Evolutionary conservation across 129 eudicot genomes (phyloP).

Genomic region (Flaveria sonorensis): DNA sequence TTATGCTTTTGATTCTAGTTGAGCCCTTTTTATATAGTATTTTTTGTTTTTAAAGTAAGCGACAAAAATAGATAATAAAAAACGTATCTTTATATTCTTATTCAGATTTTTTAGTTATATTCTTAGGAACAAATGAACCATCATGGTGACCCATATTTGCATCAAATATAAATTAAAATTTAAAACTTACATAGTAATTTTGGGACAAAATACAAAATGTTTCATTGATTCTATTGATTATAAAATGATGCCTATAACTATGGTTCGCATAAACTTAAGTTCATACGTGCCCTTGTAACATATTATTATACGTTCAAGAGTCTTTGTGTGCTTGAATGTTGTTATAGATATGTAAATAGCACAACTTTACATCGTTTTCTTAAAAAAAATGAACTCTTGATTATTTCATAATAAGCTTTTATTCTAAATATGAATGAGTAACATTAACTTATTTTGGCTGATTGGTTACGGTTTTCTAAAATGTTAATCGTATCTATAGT

Average conservation of each 20-base stretch:
- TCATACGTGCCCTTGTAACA: no score
- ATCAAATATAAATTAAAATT: background rate
- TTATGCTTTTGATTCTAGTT: conserved; percentile 28
- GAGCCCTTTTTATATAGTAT: background rate
- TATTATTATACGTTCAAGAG: no score
- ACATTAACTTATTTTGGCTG: background rate
- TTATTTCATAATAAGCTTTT: background rate
- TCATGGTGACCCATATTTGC: conserved; percentile 2
- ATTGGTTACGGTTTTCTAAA: background rate
- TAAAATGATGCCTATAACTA: background rate
- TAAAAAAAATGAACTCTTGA: no score
- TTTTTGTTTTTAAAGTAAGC: background rate
- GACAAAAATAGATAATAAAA: background rate
- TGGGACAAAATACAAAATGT: background rate
- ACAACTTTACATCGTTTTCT: no score
- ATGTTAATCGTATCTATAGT: background rate
- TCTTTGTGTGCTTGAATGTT: no score
- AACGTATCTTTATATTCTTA: background rate
- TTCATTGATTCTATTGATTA: background rate
- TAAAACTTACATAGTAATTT: background rate
- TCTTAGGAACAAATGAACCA: background rate
- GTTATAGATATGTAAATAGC: no score
- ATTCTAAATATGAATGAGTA: background rate
- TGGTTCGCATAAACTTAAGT: no score
- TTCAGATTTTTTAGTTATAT: background rate